Evolutionary conservation across 2,329 filamentous ascomycete species (phyloP).

Genomic region (Phyllosticta citriasiana): DNA sequence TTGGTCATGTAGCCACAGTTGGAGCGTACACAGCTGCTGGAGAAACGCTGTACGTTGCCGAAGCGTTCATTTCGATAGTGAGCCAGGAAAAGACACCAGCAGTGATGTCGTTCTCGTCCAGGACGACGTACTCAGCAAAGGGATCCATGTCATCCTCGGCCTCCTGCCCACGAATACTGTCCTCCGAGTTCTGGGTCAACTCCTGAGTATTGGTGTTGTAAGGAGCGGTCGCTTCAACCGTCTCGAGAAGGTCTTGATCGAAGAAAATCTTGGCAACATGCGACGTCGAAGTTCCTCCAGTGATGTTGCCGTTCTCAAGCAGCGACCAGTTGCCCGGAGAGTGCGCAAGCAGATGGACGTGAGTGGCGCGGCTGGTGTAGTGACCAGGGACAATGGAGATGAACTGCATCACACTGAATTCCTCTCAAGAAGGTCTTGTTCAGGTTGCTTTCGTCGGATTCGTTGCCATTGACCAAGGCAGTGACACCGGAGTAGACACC

Average conservation of each 20-base stretch:
- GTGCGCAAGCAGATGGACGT: constrained; percentile 29
- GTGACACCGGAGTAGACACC: constrained; percentile 36
- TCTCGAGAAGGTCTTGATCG: constrained; percentile 46
- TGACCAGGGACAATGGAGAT: constrained; percentile 40
- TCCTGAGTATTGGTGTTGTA: constrained; percentile 34
- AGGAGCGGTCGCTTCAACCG: constrained; percentile 40
- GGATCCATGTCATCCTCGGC: constrained; percentile 41
- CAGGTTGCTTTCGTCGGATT: constrained; percentile 22
- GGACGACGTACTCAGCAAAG: constrained; percentile 46
- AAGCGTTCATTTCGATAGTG: constrained; percentile 6
- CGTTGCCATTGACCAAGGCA: constrained; percentile 34
- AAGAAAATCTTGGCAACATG: constrained; percentile 58
- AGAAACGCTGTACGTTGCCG: constrained; percentile 7
- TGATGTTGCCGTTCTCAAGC: constrained; percentile 42
- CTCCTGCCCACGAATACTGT: constrained; percentile 40
- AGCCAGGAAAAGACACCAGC: constrained; percentile 26
- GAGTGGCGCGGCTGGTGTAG: constrained; percentile 31
- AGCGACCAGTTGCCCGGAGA: constrained; percentile 24
- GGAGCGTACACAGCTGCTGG: constrained; percentile 9
- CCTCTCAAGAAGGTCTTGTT: constrained; percentile 37
- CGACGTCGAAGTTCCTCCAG: constrained; percentile 38
- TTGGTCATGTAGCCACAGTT: constrained; percentile 6
- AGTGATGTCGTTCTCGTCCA: constrained; percentile 38
- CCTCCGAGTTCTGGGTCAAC: constrained; percentile 42
- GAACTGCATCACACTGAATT: constrained; percentile 39